A percentile compares a stretch with the other conserved stretches of the same genome.
Conservation (phyloP, 306 rosid genomes). For the Inga leiocalycina region DNA sequence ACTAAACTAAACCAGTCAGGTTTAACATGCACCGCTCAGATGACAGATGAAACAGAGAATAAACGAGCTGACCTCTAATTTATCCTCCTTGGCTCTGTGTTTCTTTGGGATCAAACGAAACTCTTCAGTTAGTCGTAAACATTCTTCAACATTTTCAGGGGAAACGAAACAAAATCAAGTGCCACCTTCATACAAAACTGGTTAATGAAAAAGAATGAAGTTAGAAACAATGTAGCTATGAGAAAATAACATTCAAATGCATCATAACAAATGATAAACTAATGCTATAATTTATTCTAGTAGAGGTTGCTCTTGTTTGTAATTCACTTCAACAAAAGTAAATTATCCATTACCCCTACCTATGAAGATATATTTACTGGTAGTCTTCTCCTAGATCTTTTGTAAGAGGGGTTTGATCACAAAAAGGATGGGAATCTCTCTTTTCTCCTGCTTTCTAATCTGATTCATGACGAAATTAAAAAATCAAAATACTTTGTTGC, state of each 20-base stretch:
- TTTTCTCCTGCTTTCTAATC: too few species aligned
- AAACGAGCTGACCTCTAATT: constrained; percentile 58
- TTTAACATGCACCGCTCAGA: constrained; percentile 11
- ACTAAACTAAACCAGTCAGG: constrained; percentile 10
- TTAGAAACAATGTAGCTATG: background rate
- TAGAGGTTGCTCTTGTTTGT: too few species aligned
- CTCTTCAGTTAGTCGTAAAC: constrained; percentile 66
- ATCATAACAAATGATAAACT: background rate
- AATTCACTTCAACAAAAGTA: too few species aligned
- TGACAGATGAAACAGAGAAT: background rate
- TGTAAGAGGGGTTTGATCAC: too few species aligned
- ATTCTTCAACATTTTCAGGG: constrained; percentile 69
- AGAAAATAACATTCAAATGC: constrained; percentile 17
- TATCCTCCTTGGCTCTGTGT: constrained; percentile 72
- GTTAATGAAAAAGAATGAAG: constrained; percentile 6
- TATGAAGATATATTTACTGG: background rate
- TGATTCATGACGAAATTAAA: too few species aligned
- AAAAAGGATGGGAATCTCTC: too few species aligned
- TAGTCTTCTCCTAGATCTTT: too few species aligned
- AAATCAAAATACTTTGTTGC: too few species aligned
- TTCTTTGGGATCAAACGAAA: constrained; percentile 68
- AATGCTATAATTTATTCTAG: background rate
- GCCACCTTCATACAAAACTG: constrained; percentile 89
- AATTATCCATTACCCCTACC: constrained; percentile 50
- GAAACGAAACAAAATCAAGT: constrained; percentile 75